Conservation (phyloP, 306 rosid species). For the Clitoria ternatea region DNA sequence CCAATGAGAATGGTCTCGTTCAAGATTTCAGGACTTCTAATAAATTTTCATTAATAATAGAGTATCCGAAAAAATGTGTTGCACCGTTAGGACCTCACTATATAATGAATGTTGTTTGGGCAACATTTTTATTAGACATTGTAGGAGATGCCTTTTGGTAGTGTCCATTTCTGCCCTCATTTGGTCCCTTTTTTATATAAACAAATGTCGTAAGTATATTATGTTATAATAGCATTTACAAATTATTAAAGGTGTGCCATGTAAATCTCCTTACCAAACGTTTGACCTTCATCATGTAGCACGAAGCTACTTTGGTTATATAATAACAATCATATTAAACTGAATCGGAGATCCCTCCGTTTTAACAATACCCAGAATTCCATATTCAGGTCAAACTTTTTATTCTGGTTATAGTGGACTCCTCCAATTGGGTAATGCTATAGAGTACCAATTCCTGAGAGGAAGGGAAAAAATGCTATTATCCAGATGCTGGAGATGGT, state of each 20-base stretch:
- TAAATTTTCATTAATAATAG: too few relatives aligned
- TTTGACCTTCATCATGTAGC: background rate
- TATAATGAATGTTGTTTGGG: too few relatives aligned
- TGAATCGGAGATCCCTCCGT: background rate
- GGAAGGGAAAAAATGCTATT: background rate
- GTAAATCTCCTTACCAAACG: constrained; percentile 17
- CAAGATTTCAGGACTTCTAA: too few relatives aligned
- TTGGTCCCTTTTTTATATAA: too few relatives aligned
- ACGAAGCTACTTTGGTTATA: background rate
- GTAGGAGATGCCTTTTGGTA: too few relatives aligned
- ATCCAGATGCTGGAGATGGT: constrained; percentile 18
- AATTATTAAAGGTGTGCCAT: background rate
- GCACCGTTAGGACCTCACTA: too few relatives aligned
- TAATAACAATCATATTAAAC: background rate
- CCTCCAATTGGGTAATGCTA: background rate
- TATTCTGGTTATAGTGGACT: background rate
- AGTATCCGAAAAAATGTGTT: too few relatives aligned
- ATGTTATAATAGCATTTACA: background rate
- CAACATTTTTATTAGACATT: too few relatives aligned
- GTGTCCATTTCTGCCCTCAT: too few relatives aligned
- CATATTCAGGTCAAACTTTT: background rate
- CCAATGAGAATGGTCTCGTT: too few relatives aligned
- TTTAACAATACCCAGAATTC: background rate
- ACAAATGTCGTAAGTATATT: too few relatives aligned
- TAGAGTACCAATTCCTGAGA: background rate